A percentile compares a stretch with the other conserved stretches of the same genome.
These are phyloP conservation scores for Nakazawaea laoshanensis DNA, from an alignment of 805 yeast genomes.

Conservation along the genomic window DNA sequence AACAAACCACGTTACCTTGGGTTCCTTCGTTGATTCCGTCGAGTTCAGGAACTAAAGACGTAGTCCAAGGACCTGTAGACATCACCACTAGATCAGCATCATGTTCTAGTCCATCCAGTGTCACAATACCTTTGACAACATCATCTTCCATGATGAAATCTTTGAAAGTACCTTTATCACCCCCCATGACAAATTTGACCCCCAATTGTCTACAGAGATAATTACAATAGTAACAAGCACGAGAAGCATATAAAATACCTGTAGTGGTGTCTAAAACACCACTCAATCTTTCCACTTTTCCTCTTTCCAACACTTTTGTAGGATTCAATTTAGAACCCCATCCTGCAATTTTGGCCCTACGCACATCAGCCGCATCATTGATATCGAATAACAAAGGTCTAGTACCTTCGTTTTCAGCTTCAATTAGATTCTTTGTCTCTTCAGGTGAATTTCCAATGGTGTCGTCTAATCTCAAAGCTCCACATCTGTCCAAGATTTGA, in stretches of 20 bases:
- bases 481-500: conserved; percentile 19
- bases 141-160: conserved; percentile 13
- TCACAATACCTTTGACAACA: conserved; percentile 15
- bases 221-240: conserved; percentile 22
- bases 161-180: conserved; percentile 20
- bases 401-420: conserved; percentile 20
- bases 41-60: conserved; percentile 14
- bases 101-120: conserved; percentile 16
- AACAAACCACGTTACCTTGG: conserved; percentile 25
- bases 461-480: conserved; percentile 21
- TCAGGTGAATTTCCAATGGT: conserved; percentile 15
- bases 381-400: conserved; percentile 21
- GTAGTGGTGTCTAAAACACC: conserved; percentile 23
- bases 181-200: conserved; percentile 23
- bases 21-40: conserved; percentile 28
- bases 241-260: conserved; percentile 26
- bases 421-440: conserved; percentile 14
- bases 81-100: conserved; percentile 15
- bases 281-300: conserved; percentile 12
- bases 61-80: conserved; percentile 17
- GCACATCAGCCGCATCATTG: conserved; percentile 19
- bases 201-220: conserved; percentile 20
- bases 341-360: conserved; percentile 23
- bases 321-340: conserved; percentile 17
- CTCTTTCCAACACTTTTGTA: conserved; percentile 13